Percentiles rank a stretch among this genome's conserved stretches.
Evolutionary conservation across 208 protist species (phyloP).

Genomic region (Acanthamoeba divionensis): DNA sequence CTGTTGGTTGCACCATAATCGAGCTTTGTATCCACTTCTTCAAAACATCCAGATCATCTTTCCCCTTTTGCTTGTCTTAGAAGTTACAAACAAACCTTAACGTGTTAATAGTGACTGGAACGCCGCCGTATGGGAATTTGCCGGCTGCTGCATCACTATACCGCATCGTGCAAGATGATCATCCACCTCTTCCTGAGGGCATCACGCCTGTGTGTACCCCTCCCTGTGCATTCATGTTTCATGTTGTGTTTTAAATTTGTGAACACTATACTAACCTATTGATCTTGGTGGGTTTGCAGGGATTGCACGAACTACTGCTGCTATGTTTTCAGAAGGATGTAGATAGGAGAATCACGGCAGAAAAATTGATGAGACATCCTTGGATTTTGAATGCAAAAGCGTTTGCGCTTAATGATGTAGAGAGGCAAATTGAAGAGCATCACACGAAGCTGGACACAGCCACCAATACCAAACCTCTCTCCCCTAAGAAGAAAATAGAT

Average conservation of each 20-base stretch:
- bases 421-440: slow-evolving; percentile 31
- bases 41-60: neutral
- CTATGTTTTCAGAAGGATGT: slow-evolving; percentile 86
- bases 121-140: slow-evolving; percentile 90
- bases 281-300: neutral
- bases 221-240: slow-evolving; percentile 78
- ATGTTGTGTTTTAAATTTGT: slow-evolving; percentile 89
- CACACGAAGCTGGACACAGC: slow-evolving; percentile 44
- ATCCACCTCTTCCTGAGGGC: slow-evolving; percentile 82
- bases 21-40: slow-evolving; percentile 86
- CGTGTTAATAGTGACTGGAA: slow-evolving; percentile 67
- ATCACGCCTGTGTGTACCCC: slow-evolving; percentile 67
- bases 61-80: too few species aligned
- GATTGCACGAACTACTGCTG: slow-evolving; percentile 61
- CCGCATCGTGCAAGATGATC: slow-evolving; percentile 85
- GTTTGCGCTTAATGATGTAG: too few species aligned
- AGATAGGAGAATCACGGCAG: slow-evolving; percentile 68
- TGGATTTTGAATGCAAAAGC: slow-evolving; percentile 59
- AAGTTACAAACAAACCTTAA: too few species aligned
- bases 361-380: slow-evolving; percentile 77
- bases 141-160: slow-evolving; percentile 84
- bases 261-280: too few species aligned
- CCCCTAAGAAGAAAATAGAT: slow-evolving; percentile 1
- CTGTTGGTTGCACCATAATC: slow-evolving; percentile 88
- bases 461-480: neutral